Evolutionary conservation across 2,329 filamentous ascomycete genomes (phyloP), one percentile per base, ranked within the genome.

Genomic region (Pseudopithomyces maydicus): DNA sequence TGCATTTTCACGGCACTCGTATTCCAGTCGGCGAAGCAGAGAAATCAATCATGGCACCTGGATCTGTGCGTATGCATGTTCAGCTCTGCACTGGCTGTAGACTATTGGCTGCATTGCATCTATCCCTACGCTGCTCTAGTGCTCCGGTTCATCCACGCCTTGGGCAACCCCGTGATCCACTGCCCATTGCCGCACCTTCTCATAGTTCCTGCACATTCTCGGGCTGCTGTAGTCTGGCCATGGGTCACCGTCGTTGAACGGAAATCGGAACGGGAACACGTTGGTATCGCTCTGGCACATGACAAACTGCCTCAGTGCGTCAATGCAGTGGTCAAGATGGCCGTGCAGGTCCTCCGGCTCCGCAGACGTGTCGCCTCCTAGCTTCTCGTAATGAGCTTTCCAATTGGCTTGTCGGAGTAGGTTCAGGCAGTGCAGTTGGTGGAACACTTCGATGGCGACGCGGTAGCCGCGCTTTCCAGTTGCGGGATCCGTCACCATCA

Each of bases 371-470:
- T 64, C 61, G 4, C 56, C 62, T 26, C 58, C 61, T 17, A 59
- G 53, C 22, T 57, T 45, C 44, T 56, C 39, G 42, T 66, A 66
- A 42, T 64, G 55, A 2, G 57, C 38, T 43, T 53, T 61, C 48
- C 61, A 55, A 29, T 59, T 62, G 12, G 59, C 54, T 52, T 66
- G 61, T 44, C 63, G 57, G 6, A 66, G 54, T 14, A 66, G 46
- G 42, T 66, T 66, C 23, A 67, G 55, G 52, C 64, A 67, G 52
- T 67, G 64, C 22, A 67, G 57, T 35, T 67, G 64, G 50, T 67
- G 64, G 55, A 65, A 64, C 39, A 67, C 64, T 59, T 63, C 63
- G 51, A 66, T 61, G 33, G 62, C 61, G 43, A 67, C 63, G 29
- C 63, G 60, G 52, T 54, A 67, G 50, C 64, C 64, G 23, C 56